Conservation (phyloP, 306 rosid genomes). For the Prosopis cineraria region DNA sequence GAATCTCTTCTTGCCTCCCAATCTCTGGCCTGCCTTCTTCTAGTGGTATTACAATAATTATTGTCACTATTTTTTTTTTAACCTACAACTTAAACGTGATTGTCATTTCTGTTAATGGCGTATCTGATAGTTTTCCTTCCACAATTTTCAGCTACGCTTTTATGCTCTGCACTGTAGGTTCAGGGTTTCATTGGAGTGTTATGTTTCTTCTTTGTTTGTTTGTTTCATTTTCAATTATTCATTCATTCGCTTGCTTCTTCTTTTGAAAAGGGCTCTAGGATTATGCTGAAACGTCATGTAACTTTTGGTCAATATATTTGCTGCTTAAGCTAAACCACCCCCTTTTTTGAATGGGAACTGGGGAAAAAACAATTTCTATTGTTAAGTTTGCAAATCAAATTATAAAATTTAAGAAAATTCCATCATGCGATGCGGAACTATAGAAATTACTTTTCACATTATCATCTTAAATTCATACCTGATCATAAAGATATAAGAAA, state of each 20-base stretch:
- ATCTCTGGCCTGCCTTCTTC: conserved; percentile 56
- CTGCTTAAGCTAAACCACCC: background rate
- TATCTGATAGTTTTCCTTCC: background rate
- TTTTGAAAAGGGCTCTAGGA: conserved; percentile 11
- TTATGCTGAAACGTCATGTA: background rate
- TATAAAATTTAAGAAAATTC: background rate
- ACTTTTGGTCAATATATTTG: background rate
- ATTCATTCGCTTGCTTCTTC: background rate
- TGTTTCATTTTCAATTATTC: background rate
- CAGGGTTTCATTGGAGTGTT: background rate
- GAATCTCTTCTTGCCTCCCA: conserved; percentile 47
- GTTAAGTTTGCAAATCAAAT: background rate
- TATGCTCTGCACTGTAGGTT: background rate
- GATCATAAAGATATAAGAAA: background rate
- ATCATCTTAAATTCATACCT: background rate
- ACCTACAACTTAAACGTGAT: background rate
- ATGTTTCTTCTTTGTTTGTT: background rate
- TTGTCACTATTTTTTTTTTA: background rate
- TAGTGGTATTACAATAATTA: conserved; percentile 41
- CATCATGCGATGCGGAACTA: background rate
- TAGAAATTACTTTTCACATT: background rate
- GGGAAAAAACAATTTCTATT: too few relatives aligned
- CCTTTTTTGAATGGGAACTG: too few relatives aligned
- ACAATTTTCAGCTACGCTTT: background rate
- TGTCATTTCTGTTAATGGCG: background rate